Conservation (phyloP, 2,329 filamentous ascomycete species). For the Cytospora leucostoma region DNA sequence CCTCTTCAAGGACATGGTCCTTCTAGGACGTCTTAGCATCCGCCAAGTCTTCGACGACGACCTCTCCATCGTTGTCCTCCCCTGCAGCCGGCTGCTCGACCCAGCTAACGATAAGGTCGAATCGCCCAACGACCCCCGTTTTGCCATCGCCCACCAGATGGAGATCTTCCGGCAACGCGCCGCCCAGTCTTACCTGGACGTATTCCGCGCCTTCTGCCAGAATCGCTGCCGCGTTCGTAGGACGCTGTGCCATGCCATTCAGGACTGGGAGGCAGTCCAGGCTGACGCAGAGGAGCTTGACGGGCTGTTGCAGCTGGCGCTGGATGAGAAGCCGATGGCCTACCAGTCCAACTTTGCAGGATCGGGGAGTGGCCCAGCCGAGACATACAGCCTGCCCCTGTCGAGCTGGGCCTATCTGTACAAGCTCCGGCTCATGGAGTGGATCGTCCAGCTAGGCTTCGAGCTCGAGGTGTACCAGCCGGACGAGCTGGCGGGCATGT, state of each 20-base stretch:
- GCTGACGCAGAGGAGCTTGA: slow-evolving; percentile 79
- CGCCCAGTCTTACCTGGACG: slow-evolving; percentile 75
- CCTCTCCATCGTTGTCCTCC: slow-evolving; percentile 74
- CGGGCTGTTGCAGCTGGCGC: slow-evolving; percentile 61
- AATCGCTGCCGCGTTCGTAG: slow-evolving; percentile 89
- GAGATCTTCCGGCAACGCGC: slow-evolving; percentile 65
- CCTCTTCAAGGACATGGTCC: slow-evolving; percentile 70
- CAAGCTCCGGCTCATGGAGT: slow-evolving; percentile 86
- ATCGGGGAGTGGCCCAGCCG: slow-evolving; percentile 44
- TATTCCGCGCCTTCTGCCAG: slow-evolving; percentile 82
- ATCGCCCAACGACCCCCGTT: slow-evolving; percentile 69
- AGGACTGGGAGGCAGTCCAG: slow-evolving; percentile 83
- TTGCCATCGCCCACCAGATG: slow-evolving; percentile 72
- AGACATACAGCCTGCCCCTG: slow-evolving; percentile 69
- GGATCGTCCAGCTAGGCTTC: slow-evolving; percentile 88
- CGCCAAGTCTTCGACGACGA: slow-evolving; percentile 80
- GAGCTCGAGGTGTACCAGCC: slow-evolving; percentile 87
- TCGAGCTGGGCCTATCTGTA: slow-evolving; percentile 89
- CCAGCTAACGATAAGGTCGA: slow-evolving; percentile 76
- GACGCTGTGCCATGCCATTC: slow-evolving; percentile 80
- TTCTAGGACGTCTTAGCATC: slow-evolving; percentile 68
- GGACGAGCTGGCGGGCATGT: slow-evolving; percentile 85
- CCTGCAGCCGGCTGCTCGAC: slow-evolving; percentile 70
- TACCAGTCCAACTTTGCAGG: slow-evolving; percentile 43
- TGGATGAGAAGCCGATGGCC: slow-evolving; percentile 61